Evolutionary conservation across 805 yeast species (phyloP).

Genomic region (Wickerhamomyces queroliae): DNA sequence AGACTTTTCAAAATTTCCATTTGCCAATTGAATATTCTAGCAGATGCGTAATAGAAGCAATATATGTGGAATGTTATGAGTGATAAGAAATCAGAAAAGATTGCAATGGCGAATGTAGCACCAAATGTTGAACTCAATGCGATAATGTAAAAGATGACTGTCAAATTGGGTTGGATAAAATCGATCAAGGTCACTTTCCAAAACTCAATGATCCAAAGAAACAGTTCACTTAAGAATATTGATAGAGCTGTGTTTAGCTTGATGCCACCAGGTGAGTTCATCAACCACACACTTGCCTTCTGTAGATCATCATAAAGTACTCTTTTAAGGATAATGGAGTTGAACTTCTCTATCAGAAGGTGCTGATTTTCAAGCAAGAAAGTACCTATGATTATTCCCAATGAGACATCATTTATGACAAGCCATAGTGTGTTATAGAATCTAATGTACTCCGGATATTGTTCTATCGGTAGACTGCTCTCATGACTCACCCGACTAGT

Average conservation of each 20-base stretch:
- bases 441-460: conserved; percentile 60
- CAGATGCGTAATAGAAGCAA: conserved; percentile 72
- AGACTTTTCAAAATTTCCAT: conserved; percentile 61
- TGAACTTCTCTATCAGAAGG: conserved; percentile 21
- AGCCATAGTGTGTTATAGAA: conserved; percentile 89
- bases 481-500: no score
- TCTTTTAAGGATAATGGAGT: conserved; percentile 28
- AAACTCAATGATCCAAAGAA: conserved; percentile 75
- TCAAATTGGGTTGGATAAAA: conserved; percentile 22
- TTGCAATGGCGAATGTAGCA: conserved; percentile 61
- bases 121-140: conserved; percentile 45
- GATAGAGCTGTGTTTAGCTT: conserved; percentile 86
- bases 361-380: conserved; percentile 34
- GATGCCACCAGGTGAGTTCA: conserved; percentile 90
- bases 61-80: conserved; percentile 65
- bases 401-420: conserved; percentile 69
- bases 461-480: conserved; percentile 32
- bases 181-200: conserved; percentile 38
- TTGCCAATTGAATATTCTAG: conserved; percentile 76
- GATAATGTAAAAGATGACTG: conserved; percentile 28
- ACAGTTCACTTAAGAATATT: conserved; percentile 77
- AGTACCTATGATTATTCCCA: conserved; percentile 61
- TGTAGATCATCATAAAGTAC: conserved; percentile 41
- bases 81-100: conserved; percentile 58
- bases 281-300: conserved; percentile 60